Base-by-base conservation (phyloP, 2,329 filamentous ascomycete species). In the Sarocladium brachiariae region DNA sequence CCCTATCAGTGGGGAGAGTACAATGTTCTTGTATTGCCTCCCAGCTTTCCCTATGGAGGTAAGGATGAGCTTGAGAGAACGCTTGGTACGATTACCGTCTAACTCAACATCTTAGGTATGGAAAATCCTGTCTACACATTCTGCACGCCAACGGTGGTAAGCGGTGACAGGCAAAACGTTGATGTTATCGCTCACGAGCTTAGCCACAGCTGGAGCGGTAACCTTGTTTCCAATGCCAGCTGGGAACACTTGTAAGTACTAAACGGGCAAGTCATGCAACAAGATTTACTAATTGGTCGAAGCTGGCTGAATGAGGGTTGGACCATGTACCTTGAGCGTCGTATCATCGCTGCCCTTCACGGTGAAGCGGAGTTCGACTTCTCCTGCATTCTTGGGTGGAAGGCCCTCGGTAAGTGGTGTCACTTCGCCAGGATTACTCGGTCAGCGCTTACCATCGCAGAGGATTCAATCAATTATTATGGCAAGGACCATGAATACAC, bases 81-180 rank as follows among this genome's bases (percentile, higher is more conserved):
- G 21, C 18, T 19, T 25, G 5, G 25, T 9, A 6, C 7, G 43
- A 33, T 3, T 13, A 31, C 4, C 4, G 33, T 51, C 18, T 43
- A 19, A 21, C 30, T 33, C 25, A 9, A 27, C 21, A 31, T 60
- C 57, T 3, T 51, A 77, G 82, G 83, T 55, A 90, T 90, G 86
- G 90, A 95, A 67, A 96, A 96, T 64, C 91, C 91, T 0, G 83
- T 96, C 50, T 96, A 87, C 70, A 97, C 93, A 0, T 97, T 95
- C 65, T 92, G 91, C 1, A 97, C 93, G 1, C 92, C 92, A 2
- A 95, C 90, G 31, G 86, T 97, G 58, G 90, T 99, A 62, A 93
- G 87, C 52, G 92, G 92, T 45, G 87, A 92, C 61, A 80, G 86
- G 38, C 86, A 96, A 63, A 97, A 97, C 58, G 82, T 97, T 18